Evolutionary conservation across 805 yeast species (phyloP), one percentile per base, ranked within the genome.

Genomic region (Lachancea sp.): DNA sequence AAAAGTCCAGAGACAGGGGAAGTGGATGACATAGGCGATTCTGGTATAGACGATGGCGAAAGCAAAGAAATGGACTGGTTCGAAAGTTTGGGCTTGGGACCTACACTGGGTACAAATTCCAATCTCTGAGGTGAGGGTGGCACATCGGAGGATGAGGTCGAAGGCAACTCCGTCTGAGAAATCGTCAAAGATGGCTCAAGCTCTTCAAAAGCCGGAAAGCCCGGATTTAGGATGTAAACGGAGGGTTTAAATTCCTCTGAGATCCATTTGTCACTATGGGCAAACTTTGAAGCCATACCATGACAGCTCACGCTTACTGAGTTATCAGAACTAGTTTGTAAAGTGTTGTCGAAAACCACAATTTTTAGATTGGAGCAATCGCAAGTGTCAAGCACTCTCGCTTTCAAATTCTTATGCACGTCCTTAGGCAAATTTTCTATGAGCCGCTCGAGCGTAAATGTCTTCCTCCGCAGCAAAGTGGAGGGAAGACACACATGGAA

Each of bases 401-500:
- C 19, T 12, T 28, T 17, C 12, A 40, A 17, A 2, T 12, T 15
- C 11, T 15, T 34, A 16, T 49, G 56, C 30, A 80, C 88, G 41
- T 65, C 64, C 4, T 61, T 50, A 0, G 85, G 76, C 36, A 83
- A 61, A 22, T 84, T 78, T 37, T 73, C 75, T 18, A 83, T 63
- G 49, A 86, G 78, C 53, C 78, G 71, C 34, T 64, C 65, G 41
- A 89, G 65, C 2, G 78, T 77, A 52, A 84, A 89, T 39, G 80
- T 81, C 23, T 78, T 67, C 48, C 97, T 72, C 56, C 80, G 83
- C 47, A 89, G 65, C 30, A 89, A 67, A 0, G 97, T 89, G n/a
- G 95, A 82, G 2, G 97, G 97, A 11, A 89, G 64, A 59, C 95
- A 85, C 26, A 90, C 72, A 56, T 86, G 86, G 33, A 85, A 67